Evolutionary conservation across 2,329 filamentous ascomycete species (phyloP).

Genomic region (Exophiala sideris): DNA sequence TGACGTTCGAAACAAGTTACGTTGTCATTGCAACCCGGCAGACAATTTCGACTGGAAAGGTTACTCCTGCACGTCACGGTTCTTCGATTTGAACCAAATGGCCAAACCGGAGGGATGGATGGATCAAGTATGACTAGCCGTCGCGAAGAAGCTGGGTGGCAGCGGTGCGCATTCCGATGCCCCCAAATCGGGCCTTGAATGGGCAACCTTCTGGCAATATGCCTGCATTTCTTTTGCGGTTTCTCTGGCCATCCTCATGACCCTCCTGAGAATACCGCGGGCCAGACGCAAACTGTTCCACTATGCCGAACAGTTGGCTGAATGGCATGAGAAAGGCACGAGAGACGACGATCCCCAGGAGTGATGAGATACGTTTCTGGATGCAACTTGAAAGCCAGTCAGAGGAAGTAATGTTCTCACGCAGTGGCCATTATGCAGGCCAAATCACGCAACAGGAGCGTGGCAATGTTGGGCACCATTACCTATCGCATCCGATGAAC

Average conservation of each 20-base stretch:
- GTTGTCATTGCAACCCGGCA: slow-evolving; percentile 90
- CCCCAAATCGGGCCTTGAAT: slow-evolving; percentile 2
- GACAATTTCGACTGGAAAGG: slow-evolving; percentile 99
- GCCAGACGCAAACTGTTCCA: slow-evolving; percentile 26
- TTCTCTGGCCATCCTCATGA: slow-evolving; percentile 19
- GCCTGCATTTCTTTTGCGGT: slow-evolving; percentile 18
- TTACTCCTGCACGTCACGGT: slow-evolving; percentile 89
- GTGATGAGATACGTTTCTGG: not conserved
- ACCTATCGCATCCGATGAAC: too few relatives aligned
- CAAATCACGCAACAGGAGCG: too few relatives aligned
- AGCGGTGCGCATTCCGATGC: not conserved
- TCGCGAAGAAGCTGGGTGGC: slow-evolving; percentile 20
- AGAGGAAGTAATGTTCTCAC: too few relatives aligned
- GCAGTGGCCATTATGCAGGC: too few relatives aligned
- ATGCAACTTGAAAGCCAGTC: too few relatives aligned
- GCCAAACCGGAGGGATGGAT: slow-evolving; percentile 84
- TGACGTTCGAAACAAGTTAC: slow-evolving; percentile 75
- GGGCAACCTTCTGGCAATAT: slow-evolving; percentile 19
- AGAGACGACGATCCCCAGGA: not conserved
- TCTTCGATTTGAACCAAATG: slow-evolving; percentile 76
- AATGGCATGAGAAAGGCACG: slow-evolving; percentile 27
- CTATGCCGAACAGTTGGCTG: slow-evolving; percentile 21
- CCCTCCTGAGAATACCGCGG: slow-evolving; percentile 25
- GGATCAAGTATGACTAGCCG: slow-evolving; percentile 52
- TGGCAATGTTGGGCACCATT: too few relatives aligned